phyloP scores from a whole-genome alignment of 495 filamentous ascomycete species.

The Lasiosphaeris hirsuta region DNA sequence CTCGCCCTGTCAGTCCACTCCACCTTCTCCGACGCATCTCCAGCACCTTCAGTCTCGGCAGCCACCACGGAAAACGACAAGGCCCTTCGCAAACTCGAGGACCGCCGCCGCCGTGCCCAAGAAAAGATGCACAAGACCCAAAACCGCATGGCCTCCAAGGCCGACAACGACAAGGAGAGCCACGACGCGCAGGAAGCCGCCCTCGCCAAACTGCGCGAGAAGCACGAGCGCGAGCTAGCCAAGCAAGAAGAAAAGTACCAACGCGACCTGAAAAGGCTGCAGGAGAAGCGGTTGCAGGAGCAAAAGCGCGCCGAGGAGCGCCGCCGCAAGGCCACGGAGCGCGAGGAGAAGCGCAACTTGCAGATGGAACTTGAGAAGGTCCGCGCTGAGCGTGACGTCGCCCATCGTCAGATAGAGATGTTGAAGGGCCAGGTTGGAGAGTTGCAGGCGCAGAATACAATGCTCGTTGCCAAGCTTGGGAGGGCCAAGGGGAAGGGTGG shows the following conservation, averaged over 20 bases:
- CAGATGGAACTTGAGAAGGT: constrained; percentile 48
- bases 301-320: constrained; percentile 37
- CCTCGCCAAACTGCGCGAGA: constrained; percentile 53
- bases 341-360: constrained; percentile 50
- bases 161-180: constrained; percentile 30
- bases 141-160: constrained; percentile 42
- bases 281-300: constrained; percentile 47
- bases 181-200: constrained; percentile 42
- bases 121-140: constrained; percentile 59
- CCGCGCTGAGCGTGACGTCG: constrained; percentile 52
- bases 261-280: constrained; percentile 60
- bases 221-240: constrained; percentile 55
- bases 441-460: constrained; percentile 65
- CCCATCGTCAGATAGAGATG: constrained; percentile 59
- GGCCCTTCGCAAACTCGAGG: constrained; percentile 70
- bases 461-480: constrained; percentile 51
- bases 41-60: not conserved
- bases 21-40: constrained; percentile 19
- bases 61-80: constrained; percentile 53
- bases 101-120: constrained; percentile 65
- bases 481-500: constrained; percentile 5
- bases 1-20: constrained; percentile 27
- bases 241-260: constrained; percentile 64
- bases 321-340: constrained; percentile 59
- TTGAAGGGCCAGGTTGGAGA: constrained; percentile 59